Conservation (phyloP, 768 basidiomycete species). For the Suillus alpinus region DNA sequence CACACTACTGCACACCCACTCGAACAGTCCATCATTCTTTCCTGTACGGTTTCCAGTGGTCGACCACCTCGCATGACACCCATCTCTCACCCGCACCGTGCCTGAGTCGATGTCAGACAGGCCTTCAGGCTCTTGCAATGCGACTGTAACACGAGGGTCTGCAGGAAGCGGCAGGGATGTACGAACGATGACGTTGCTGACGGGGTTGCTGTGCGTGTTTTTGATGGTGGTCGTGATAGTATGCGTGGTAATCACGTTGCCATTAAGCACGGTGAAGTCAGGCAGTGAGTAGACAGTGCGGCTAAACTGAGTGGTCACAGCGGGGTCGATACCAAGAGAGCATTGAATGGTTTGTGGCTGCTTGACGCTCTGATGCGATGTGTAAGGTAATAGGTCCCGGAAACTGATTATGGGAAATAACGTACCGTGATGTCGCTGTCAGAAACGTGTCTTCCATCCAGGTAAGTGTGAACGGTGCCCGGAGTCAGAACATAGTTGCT, state of each 20-base stretch:
- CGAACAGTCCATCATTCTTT: constrained; percentile 21
- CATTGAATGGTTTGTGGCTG: constrained; percentile 19
- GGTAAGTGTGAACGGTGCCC: constrained; percentile 25
- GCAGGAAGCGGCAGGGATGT: constrained; percentile 25
- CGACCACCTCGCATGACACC: constrained; percentile 20
- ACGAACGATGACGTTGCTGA: constrained; percentile 21
- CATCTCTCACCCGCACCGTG: constrained; percentile 6
- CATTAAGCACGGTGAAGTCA: neutral
- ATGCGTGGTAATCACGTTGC: constrained; percentile 15
- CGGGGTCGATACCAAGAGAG: constrained; percentile 16
- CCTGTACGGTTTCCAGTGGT: constrained; percentile 16
- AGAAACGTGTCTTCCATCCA: constrained; percentile 29
- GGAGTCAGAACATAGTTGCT: constrained; percentile 24
- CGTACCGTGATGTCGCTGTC: constrained; percentile 19
- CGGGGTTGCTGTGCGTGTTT: constrained; percentile 11
- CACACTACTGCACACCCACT: constrained; percentile 27
- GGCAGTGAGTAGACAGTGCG: constrained; percentile 13
- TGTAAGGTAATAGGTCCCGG: neutral
- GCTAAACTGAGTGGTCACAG: constrained; percentile 16
- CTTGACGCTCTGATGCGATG: constrained; percentile 8
- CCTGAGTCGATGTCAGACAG: constrained; percentile 21
- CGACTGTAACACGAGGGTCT: constrained; percentile 27
- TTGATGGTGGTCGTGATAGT: constrained; percentile 16
- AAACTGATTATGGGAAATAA: constrained; percentile 4
- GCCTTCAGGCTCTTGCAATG: constrained; percentile 23